phyloP scores from a whole-genome alignment of 2,329 filamentous ascomycete genomes.

The Fusarium scirpi region DNA sequence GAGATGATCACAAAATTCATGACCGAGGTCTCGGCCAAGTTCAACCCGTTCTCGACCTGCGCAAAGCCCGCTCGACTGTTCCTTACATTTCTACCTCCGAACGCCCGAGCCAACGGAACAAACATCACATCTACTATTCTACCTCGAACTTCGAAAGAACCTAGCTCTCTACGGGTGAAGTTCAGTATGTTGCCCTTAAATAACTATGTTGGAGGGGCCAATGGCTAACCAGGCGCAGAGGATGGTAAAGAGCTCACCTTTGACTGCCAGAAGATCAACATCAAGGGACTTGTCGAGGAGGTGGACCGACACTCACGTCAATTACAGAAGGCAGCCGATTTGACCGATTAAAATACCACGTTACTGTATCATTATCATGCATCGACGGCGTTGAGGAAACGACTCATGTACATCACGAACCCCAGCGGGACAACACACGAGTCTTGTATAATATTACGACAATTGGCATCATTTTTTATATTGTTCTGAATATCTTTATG shows the following conservation, averaged over 20 bases:
- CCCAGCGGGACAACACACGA: conserved; percentile 35
- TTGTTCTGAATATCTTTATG: conserved; percentile 31
- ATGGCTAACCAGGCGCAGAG: conserved; percentile 65
- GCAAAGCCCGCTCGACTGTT: conserved; percentile 89
- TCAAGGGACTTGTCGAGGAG: conserved; percentile 88
- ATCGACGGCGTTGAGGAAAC: conserved; percentile 51
- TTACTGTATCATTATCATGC: conserved; percentile 48
- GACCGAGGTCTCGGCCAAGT: conserved; percentile 84
- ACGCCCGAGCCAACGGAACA: conserved; percentile 79
- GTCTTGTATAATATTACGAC: conserved; percentile 45
- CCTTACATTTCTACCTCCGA: conserved; percentile 84
- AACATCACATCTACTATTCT: conserved; percentile 83
- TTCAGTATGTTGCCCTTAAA: conserved; percentile 74
- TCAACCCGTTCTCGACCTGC: conserved; percentile 88
- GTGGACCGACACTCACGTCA: conserved; percentile 88
- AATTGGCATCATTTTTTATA: conserved; percentile 41
- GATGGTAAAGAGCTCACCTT: conserved; percentile 92
- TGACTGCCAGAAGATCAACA: conserved; percentile 82
- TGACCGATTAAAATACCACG: conserved; percentile 62
- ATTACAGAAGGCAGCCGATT: conserved; percentile 84
- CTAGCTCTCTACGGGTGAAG: conserved; percentile 78
- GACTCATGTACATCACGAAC: conserved; percentile 37
- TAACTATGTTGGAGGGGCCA: conserved; percentile 18
- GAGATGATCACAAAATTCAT: conserved; percentile 88
- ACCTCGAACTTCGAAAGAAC: conserved; percentile 74